Conservation (phyloP, 495 filamentous ascomycete species). For the Hypoxylon fragiforme region DNA sequence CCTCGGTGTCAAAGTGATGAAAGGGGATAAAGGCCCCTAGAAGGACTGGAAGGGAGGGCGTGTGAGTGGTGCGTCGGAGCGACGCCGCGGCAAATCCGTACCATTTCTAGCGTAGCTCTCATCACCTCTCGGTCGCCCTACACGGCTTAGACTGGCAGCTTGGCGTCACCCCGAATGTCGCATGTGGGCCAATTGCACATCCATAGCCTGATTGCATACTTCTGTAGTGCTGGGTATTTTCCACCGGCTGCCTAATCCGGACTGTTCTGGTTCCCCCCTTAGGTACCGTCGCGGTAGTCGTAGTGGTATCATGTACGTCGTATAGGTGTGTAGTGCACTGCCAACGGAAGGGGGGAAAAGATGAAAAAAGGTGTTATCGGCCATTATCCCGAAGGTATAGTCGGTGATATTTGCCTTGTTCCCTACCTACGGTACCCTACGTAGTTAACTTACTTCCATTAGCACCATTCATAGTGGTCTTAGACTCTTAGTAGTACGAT, state of each 20-base stretch:
- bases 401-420: too few species aligned
- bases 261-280: slow-evolving; percentile 4
- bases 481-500: too few species aligned
- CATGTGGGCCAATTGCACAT: slow-evolving; percentile 35
- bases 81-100: slow-evolving; percentile 33
- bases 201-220: slow-evolving; percentile 29
- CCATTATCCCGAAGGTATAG: slow-evolving; percentile 22
- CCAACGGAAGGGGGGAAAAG: slow-evolving; percentile 3
- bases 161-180: slow-evolving; percentile 33
- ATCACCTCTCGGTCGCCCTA: slow-evolving; percentile 33
- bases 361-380: slow-evolving; percentile 11
- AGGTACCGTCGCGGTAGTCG: slow-evolving; percentile 14
- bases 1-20: slow-evolving; percentile 24
- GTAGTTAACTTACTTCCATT: too few species aligned
- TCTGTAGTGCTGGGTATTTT: too few species aligned
- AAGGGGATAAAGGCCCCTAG: background rate
- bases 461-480: too few species aligned
- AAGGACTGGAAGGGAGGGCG: slow-evolving; percentile 16
- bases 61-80: slow-evolving; percentile 22
- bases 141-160: slow-evolving; percentile 31
- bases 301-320: too few species aligned
- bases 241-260: slow-evolving; percentile 36
- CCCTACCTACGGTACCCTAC: too few species aligned
- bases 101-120: slow-evolving; percentile 31
- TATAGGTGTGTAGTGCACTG: background rate